phyloP scores from a whole-genome alignment of 805 yeast genomes.

The Sugiyamaella lignohabitans region DNA sequence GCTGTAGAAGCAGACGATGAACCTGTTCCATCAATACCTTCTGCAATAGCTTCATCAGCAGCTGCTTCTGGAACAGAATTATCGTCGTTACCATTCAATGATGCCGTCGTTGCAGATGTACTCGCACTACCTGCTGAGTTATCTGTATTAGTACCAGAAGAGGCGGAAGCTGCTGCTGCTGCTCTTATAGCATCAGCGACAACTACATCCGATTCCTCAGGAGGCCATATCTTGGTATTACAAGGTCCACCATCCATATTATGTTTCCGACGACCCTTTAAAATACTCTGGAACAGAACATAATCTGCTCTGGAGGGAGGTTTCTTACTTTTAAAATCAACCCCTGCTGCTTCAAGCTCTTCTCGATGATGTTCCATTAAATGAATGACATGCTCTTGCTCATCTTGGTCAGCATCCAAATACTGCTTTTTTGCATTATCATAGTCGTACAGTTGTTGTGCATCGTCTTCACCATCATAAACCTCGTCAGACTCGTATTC shows the following conservation, averaged over 20 bases:
- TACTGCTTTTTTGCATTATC: background rate
- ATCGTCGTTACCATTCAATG: no score
- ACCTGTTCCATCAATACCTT: background rate
- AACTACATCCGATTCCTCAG: background rate
- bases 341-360: background rate
- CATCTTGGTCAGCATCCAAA: background rate
- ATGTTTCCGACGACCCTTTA: background rate
- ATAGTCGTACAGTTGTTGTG: no score
- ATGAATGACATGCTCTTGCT: background rate
- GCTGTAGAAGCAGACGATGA: slow-evolving; percentile 1
- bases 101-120: no score
- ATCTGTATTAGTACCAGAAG: no score
- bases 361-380: background rate
- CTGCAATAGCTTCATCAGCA: background rate
- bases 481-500: slow-evolving; percentile 19
- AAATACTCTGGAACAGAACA: background rate
- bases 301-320: background rate
- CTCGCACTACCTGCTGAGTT: no score
- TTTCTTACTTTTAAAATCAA: background rate
- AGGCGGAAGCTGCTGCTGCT: background rate
- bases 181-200: background rate
- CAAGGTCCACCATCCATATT: background rate
- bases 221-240: background rate
- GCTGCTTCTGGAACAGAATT: no score
- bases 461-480: slow-evolving; percentile 20